Evolutionary conservation across 352 stramenopile species (phyloP), one percentile per base, ranked within the genome.

Genomic region (Phytopythium montanum): DNA sequence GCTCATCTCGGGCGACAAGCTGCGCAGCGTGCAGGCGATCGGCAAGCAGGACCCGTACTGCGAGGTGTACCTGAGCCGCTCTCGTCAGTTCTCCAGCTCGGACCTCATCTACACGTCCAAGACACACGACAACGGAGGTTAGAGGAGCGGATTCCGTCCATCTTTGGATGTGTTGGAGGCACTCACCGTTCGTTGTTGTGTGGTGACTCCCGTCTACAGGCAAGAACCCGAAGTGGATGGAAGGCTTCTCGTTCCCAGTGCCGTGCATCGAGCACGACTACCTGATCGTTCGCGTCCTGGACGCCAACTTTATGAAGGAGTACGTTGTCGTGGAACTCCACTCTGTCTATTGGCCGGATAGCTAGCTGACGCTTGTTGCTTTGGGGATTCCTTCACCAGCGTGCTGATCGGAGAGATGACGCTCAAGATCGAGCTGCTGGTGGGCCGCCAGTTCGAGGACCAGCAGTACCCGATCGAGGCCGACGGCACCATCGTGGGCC

Each of bases 261-360:
- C 75, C 79, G 14, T 92, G 82, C 69, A 92, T 92, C 59, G 79
- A 92, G 60, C 82, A 92, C 62, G 78, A 90, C 45, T 90, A 80
- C 60, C 65, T 92, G n/a, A 75, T 83, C 54, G 74, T 92, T 63
- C 82, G 82, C 14, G 78, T 92, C 25, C 88, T 90, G 76, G 89
- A 92, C 61, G 76, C 89, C 70, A 92, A 92, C 66, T 79, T 81
- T 44, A 52, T 92, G 26, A 85, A 82, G 60, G 73, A 92, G 82
- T 92, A 63, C 57, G 77, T 78, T 5, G 51, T 5, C 34, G 44
- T 5, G 4, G n/a, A n/a, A n/a, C 52, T 13, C 7, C 31, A 46
- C 21, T 5, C 23, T 25, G 52, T 3, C 14, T 51, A 3, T 19
- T 36, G 25, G 14, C 51, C 28, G 10, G 5, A 25, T 1, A 41